Percentiles rank a stretch among this genome's conserved stretches.
phyloP scores from a whole-genome alignment of 257 asterid genomes.

The Solanum bukasovii region DNA sequence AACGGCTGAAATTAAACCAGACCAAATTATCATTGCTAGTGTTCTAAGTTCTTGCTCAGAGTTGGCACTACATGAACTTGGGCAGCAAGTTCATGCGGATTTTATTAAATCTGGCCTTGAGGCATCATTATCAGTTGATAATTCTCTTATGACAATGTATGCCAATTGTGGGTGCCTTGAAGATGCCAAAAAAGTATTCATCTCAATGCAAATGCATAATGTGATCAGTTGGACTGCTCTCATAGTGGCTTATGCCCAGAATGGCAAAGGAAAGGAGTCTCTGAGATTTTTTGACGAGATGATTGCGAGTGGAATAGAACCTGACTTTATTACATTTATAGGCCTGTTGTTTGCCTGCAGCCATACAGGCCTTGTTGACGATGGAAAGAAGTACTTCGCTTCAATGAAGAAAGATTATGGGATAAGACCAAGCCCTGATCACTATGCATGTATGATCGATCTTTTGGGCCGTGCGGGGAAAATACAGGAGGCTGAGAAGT shows the following conservation, averaged over 20 bases:
- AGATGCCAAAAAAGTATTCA: slow-evolving; percentile 34
- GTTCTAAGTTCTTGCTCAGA: slow-evolving; percentile 63
- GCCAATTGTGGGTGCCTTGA: slow-evolving; percentile 66
- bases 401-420: slow-evolving; percentile 53
- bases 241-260: slow-evolving; percentile 63
- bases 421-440: slow-evolving; percentile 57
- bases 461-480: slow-evolving; percentile 75
- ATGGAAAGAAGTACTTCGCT: slow-evolving; percentile 39
- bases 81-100: slow-evolving; percentile 55
- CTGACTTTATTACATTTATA: slow-evolving; percentile 70
- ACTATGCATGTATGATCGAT: slow-evolving; percentile 79
- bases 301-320: slow-evolving; percentile 49
- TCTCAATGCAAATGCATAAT: slow-evolving; percentile 37
- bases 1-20: slow-evolving; percentile 31
- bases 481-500: slow-evolving; percentile 50
- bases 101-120: slow-evolving; percentile 34
- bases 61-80: slow-evolving; percentile 55
- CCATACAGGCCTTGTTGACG: slow-evolving; percentile 66
- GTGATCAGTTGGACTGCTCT: slow-evolving; percentile 88
- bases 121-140: slow-evolving; percentile 42
- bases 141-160: slow-evolving; percentile 62
- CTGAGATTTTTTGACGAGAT: slow-evolving; percentile 44
- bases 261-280: slow-evolving; percentile 51
- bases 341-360: slow-evolving; percentile 86
- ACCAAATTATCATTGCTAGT: slow-evolving; percentile 46